These are phyloP conservation scores for Blepharisma japonicum DNA, from an alignment of 73 alveolate species.

Conservation along the genomic window DNA sequence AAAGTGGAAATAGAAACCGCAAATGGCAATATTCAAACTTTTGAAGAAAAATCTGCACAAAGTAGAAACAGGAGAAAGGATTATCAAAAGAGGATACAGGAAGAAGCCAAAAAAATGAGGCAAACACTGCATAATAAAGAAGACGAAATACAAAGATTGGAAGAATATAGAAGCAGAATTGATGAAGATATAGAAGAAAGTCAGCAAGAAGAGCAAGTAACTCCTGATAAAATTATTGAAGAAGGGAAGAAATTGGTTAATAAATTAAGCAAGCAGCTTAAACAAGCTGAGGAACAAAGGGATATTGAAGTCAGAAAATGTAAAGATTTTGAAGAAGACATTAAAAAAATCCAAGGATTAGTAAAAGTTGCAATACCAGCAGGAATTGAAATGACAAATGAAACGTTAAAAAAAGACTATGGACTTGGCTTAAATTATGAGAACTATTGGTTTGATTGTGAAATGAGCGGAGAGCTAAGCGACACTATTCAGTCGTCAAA, in stretches of 20 bases:
- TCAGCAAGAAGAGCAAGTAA: background rate
- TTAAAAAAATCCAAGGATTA: background rate
- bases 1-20: background rate
- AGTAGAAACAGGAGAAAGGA: slow-evolving; percentile 22
- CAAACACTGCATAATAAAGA: background rate
- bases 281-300: background rate
- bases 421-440: slow-evolving; percentile 11
- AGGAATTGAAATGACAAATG: background rate
- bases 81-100: background rate
- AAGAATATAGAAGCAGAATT: background rate
- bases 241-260: slow-evolving; percentile 19
- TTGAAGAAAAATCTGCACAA: slow-evolving; percentile 3
- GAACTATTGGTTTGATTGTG: slow-evolving; percentile 15
- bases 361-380: slow-evolving; percentile 13
- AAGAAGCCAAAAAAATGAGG: background rate
- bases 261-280: slow-evolving; percentile 6
- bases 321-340: background rate
- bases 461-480: background rate
- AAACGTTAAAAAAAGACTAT: background rate
- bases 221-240: background rate
- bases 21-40: background rate
- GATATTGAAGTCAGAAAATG: slow-evolving; percentile 23
- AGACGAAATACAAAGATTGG: slow-evolving; percentile 16
- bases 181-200: background rate
- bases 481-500: slow-evolving; percentile 3